These are phyloP conservation scores for Dioscorea zingiberensis DNA, from an alignment of 106 monocot species.

Conservation along the genomic window DNA sequence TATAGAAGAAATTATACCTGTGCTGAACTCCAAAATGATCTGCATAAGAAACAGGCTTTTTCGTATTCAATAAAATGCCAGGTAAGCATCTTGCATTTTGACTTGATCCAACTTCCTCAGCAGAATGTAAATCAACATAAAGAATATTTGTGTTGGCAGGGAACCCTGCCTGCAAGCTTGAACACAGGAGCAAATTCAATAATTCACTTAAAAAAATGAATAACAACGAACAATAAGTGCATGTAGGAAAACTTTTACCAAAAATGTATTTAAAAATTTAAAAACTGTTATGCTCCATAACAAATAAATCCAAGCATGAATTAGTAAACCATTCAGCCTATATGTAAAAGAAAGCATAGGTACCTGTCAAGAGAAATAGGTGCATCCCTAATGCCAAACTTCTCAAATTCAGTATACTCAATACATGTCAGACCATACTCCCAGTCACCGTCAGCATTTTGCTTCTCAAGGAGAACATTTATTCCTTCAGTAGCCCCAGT, in stretches of 20 bases:
- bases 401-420: slow-evolving; percentile 97
- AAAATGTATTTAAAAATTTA: too few relatives aligned
- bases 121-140: slow-evolving; percentile 83
- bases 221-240: background rate
- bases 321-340: background rate
- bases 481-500: slow-evolving; percentile 90
- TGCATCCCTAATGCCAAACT: slow-evolving; percentile 58
- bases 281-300: too few relatives aligned
- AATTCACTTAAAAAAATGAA: background rate
- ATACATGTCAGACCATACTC: slow-evolving; percentile 88
- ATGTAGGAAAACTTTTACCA: too few relatives aligned
- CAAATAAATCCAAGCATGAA: background rate
- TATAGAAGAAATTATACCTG: slow-evolving; percentile 42
- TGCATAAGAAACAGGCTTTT: slow-evolving; percentile 69
- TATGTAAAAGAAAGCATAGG: background rate
- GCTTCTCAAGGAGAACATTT: slow-evolving; percentile 89
- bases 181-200: slow-evolving; percentile 6
- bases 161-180: slow-evolving; percentile 66
- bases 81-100: slow-evolving; percentile 61
- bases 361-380: slow-evolving; percentile 51
- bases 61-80: slow-evolving; percentile 88
- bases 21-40: slow-evolving; percentile 71
- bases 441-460: slow-evolving; percentile 57
- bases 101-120: slow-evolving; percentile 86
- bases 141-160: slow-evolving; percentile 98